Base-by-base conservation (phyloP, 495 filamentous ascomycete genomes). In the Podospora anserina region DNA sequence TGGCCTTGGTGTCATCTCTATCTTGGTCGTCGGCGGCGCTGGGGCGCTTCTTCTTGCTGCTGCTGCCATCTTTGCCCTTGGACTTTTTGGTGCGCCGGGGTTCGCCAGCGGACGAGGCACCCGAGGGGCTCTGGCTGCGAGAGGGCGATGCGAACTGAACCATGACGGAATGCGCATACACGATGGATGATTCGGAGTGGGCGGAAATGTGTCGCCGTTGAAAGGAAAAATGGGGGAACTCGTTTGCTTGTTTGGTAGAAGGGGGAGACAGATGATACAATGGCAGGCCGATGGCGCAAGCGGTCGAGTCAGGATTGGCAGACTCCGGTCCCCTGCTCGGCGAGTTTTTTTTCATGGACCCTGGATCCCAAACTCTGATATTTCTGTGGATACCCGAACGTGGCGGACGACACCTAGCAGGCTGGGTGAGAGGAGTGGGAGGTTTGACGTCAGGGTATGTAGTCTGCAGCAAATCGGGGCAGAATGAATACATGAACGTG, bases 71-170 rank as follows among this genome's bases (percentile, higher is more conserved):
- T 66, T 61, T 70, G 53, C 66, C 57, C 64, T 62, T 74, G 28
- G 39, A 32, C 32, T 32, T 61, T 57, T 66, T 55, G 11, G 55
- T 20, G n/a, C 23, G n/a, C 63, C 66, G 65, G 39, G 39, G 39
- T n/a, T 64, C 65, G 63, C 69, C 71, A 56, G 63, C 69, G 54
- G 66, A 66, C 2, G 67, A 59, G 6, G 69, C n/a, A n/a, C 55
- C 68, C 56, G 76, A 70, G 49, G 72, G 72, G 70, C 70, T 72
- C 23, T 73, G 71, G 63, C 72, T 67, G 68, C 67, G 70, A 20
- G 68, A 64, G 26, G n/a, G 64, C 2, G 55, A 68, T 16, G 66
- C 71, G 63, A 34, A 68, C 55, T 66, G 70, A 62, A 64, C 72
- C 72, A 71, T 76, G 66, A 49, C 39, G 13, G 39, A 6, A 39